Evolutionary conservation across 2,329 filamentous ascomycete species (phyloP), one percentile per base, ranked within the genome.

Genomic region (Fusarium albidum): DNA sequence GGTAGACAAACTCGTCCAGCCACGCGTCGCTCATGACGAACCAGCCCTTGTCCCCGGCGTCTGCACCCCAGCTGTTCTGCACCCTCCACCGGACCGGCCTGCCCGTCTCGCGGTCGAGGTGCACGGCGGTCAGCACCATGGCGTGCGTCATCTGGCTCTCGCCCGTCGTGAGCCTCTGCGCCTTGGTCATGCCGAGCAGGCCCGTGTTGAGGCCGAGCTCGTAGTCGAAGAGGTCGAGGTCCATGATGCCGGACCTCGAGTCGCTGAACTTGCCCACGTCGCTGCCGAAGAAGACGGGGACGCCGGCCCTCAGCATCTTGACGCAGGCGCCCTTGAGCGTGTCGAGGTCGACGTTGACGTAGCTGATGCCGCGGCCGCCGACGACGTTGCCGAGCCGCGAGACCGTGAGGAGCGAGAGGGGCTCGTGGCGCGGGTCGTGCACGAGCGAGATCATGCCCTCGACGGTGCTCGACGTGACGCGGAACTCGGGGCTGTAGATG

Each of bases 81-180:
- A 96, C 91, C 47, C 91, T 79, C 92, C 92, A 96, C 37, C 92
- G 78, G 2, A 92, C 83, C 3, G 85, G 80, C 72, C 85, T 82
- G 2, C 84, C 86, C 2, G 71, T 74, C 53, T 84, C 75, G 25
- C 82, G 77, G 54, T 90, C 87, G 3, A 96, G 71, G 68, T 96
- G 92, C 38, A 96, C 92, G 1, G 85, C 92, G 3, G 91, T 96
- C 57, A 96, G 74, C 0, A 96, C 91, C 92, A 96, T 96, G 5
- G 92, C 92, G 67, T 96, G 92, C 1, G 92, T 96, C 92, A 96
- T 96, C 43, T 84, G 81, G 47, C 84, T 88, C 75, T 96, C 92
- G 10, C 90, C 86, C 1, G 87, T 88, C 65, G 83, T 78, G 38
- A 96, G 76, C 4, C 92, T 79, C 65, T 91, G 83, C 1, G 89